Conservation (phyloP, 2,329 filamentous ascomycete genomes). For the Neoascochyta sp. region DNA sequence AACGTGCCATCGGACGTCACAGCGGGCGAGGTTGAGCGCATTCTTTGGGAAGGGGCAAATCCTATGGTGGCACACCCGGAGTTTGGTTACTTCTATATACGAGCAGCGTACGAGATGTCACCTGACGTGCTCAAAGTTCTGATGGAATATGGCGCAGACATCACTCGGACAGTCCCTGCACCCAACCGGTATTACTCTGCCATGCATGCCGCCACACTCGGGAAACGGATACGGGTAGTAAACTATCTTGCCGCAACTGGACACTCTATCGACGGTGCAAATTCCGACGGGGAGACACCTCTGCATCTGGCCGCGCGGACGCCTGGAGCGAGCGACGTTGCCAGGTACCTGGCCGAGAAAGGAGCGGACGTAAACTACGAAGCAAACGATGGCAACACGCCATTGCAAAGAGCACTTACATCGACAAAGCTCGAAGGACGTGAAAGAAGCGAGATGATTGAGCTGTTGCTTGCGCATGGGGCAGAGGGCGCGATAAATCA, state of each 20-base stretch:
- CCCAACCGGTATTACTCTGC: conserved; percentile 19
- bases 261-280: conserved; percentile 24
- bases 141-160: conserved; percentile 31
- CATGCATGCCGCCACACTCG: conserved; percentile 29
- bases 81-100: conserved; percentile 28
- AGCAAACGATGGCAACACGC: conserved; percentile 18
- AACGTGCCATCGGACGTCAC: conserved; percentile 25
- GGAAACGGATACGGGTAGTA: conserved; percentile 23
- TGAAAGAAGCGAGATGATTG: conserved; percentile 28
- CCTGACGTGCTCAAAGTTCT: conserved; percentile 20
- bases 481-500: conserved; percentile 21
- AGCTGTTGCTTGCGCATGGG: conserved; percentile 26
- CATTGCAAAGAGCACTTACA: conserved; percentile 22
- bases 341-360: conserved; percentile 25
- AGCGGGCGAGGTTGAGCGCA: conserved; percentile 22
- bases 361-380: conserved; percentile 32
- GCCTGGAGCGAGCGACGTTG: conserved; percentile 23
- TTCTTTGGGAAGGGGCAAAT: conserved; percentile 31
- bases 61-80: conserved; percentile 28
- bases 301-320: conserved; percentile 30
- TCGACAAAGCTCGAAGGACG: conserved; percentile 18
- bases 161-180: conserved; percentile 13
- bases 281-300: conserved; percentile 28
- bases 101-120: conserved; percentile 27
- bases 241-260: conserved; percentile 25